Conservation (phyloP, 805 yeast species). For the fission yeast (Schizosaccharomyces pombe) region DNA sequence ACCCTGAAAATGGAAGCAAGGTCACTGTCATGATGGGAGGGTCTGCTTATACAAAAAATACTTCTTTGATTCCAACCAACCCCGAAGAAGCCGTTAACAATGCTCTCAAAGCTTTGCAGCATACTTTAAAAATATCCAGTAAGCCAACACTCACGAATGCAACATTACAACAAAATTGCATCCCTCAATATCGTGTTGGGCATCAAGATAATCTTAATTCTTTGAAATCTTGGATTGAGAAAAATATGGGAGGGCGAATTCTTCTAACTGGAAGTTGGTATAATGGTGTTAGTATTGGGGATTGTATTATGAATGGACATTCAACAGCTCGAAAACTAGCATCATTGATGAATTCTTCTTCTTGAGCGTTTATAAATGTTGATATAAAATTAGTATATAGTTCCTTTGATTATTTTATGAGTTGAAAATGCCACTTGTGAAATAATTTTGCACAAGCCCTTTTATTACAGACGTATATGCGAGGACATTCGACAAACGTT, state of each 20-base stretch:
- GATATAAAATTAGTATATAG: no score
- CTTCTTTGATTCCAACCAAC: slow-evolving; percentile 10
- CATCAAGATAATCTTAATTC: slow-evolving; percentile 7
- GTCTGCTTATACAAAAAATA: slow-evolving; percentile 23
- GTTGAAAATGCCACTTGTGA: no score
- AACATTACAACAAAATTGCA: slow-evolving; percentile 30
- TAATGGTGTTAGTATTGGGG: slow-evolving; percentile 3
- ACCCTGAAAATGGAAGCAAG: slow-evolving; percentile 27
- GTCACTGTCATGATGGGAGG: slow-evolving; percentile 87
- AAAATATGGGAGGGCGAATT: background rate
- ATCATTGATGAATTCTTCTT: no score
- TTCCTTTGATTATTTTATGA: no score
- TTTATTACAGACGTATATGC: no score
- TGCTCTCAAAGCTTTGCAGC: slow-evolving; percentile 20
- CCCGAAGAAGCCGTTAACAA: slow-evolving; percentile 13
- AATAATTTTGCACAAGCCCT: no score
- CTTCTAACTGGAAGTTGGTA: slow-evolving; percentile 1
- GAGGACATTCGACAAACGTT: no score
- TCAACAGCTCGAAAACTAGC: background rate
- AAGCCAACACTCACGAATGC: slow-evolving; percentile 17
- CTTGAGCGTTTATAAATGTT: no score
- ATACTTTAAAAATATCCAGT: slow-evolving; percentile 19
- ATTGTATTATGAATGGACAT: slow-evolving; percentile 1
- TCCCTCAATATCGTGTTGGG: slow-evolving; percentile 39
- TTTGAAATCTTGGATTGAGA: background rate